Base-by-base conservation (phyloP, 306 rosid species). In the Echinosophora koreensis region DNA sequence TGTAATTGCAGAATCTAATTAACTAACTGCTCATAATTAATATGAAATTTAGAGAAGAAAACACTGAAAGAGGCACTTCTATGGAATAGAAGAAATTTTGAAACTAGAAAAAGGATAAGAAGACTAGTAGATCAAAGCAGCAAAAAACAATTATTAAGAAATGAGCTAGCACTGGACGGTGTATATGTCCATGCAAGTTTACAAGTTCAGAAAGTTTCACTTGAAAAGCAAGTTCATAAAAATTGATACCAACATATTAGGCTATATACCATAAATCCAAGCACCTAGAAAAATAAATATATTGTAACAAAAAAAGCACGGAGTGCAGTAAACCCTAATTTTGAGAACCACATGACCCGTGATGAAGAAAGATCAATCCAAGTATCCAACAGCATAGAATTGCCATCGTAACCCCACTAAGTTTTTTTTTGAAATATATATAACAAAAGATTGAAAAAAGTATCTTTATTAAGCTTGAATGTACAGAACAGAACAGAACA, bases 281-380 rank as follows among this genome's bases (percentile, higher is more conserved):
- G 37, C 4, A 22, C 59, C 9, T 50, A 14, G 30, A 66, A 67
- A 59, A 80, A 3, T 15, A 66, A 44, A 77, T 16, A 55, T 9
- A 11, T 9, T 8, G 6, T 6, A 58, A 17, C 55, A 46, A 7
- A 56, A 22, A 22, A 5, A 32, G 11, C 74, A 64, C 6, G 2
- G 16, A 28, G 27, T 35, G 46, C 27, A 66, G 58, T 65, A 42
- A 81, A 74, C 77, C 84, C 80, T 81, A 74, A 52, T 34, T 47
- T 35, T 49, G 56, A 22, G 47, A 49, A 67, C n/a, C 15, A 1
- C 57, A 27, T 4, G 49, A 32, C 56, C 13, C 66, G 14, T 12
- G 39, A 63, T 1, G 50, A 58, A 58, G 27, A 17, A 66, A 30
- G 8, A 49, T 10, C 57, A 46, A 58, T 30, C 52, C 12, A 35